Base-by-base conservation (phyloP, 2,329 filamentous ascomycete species). In the Huntiella moniliformis region DNA sequence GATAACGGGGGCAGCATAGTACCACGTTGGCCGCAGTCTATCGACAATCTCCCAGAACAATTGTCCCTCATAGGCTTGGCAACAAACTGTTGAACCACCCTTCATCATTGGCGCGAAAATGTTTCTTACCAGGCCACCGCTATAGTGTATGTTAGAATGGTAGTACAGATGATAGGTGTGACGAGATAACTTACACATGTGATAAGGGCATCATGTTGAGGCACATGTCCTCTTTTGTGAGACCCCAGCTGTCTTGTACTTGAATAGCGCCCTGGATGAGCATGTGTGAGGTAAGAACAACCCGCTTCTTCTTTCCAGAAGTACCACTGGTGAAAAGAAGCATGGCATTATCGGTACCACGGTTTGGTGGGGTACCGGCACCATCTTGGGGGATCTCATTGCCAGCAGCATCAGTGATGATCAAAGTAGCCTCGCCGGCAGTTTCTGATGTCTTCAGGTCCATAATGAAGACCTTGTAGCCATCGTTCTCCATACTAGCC, bases 201-300 rank as follows among this genome's bases (percentile, higher is more conserved):
- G 72, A 70, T 4, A 75, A 56, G 0, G 71, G 70, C 70, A 74
- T 74, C 66, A 73, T 72, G 53, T 74, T 74, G 17, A 73, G 54
- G 53, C 70, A 74, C 0, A 65, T 61, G 52, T 73, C 70, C 1
- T 56, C 54, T 2, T 59, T 53, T 1, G 56, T 62, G 13, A 74
- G 53, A 2, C 64, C 66, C 67, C 70, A 73, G 0, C 68, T 71
- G 13, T 70, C 63, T 22, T 71, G 65, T 4, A 73, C 68, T 47
- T 67, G 68, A 2, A 64, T 60, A 3, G 71, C 64, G 2, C 71
- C 70, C 5, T 62, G 59, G 6, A 73, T 56, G 43, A 74, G 64
- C 3, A 67, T 66, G 49, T 70, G 65, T 0, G 64, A 58, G 2
- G 64, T 67, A 18, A 73, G 60, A 1, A 71, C 71, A 2, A 74